A percentile compares a stretch with the other conserved stretches of the same genome.
Evolutionary conservation across 2,329 filamentous ascomycete species (phyloP).

Genomic region (Triangularia setosa): DNA sequence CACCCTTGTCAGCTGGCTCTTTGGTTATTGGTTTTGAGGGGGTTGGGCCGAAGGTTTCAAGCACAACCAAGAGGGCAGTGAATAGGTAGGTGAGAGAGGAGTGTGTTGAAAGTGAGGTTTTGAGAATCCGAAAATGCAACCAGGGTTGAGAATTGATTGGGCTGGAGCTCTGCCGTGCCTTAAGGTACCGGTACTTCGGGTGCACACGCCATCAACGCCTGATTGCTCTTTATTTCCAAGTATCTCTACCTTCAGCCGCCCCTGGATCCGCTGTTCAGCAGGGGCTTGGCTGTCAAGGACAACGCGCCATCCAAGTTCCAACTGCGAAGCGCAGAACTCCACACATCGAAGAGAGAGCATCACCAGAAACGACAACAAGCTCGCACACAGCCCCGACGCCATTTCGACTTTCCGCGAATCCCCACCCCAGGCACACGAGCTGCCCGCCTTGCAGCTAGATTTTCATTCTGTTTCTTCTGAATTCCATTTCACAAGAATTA

Average conservation of each 20-base stretch:
- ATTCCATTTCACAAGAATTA: not conserved
- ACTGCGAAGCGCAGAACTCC: not conserved
- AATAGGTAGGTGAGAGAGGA: not conserved
- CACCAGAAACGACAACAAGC: not conserved
- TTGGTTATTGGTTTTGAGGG: not conserved
- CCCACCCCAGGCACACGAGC: not conserved
- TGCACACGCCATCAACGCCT: too few relatives aligned
- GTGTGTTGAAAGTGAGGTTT: not conserved
- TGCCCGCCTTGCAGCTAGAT: not conserved
- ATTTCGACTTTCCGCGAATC: not conserved
- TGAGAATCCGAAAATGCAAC: not conserved
- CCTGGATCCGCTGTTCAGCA: not conserved
- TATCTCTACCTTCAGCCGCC: not conserved
- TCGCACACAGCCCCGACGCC: not conserved
- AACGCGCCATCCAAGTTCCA: slow-evolving; percentile 1
- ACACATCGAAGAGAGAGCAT: not conserved
- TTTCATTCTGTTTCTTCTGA: not conserved
- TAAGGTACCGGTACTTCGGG: not conserved
- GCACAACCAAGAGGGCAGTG: not conserved
- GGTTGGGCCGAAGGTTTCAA: not conserved
- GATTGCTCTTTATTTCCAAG: not conserved
- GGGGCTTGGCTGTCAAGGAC: not conserved
- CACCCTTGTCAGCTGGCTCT: not conserved
- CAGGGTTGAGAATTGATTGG: not conserved
- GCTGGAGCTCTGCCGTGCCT: not conserved